Evolutionary conservation across 306 rosid species (phyloP).

Genomic region (Gillenia trifoliata): DNA sequence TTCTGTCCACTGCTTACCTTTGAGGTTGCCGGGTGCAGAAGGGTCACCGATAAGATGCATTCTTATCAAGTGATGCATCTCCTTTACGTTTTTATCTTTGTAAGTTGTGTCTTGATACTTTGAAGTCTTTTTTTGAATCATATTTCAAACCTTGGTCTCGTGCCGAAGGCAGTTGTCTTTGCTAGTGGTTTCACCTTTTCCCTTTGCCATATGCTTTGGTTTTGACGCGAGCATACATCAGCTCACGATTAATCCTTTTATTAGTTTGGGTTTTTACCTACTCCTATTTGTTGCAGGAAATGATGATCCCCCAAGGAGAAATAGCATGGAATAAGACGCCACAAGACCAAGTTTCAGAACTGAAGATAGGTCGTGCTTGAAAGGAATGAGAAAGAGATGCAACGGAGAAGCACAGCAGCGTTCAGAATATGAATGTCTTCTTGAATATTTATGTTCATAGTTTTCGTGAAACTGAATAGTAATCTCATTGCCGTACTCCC

Average conservation of each 20-base stretch:
- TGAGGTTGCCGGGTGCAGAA: slow-evolving; percentile 85
- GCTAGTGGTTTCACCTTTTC: background rate
- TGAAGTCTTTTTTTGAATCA: background rate
- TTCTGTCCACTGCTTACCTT: slow-evolving; percentile 74
- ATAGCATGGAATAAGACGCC: background rate
- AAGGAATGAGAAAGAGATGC: background rate
- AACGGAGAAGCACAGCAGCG: background rate
- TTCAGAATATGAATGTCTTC: background rate
- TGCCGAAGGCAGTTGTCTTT: background rate
- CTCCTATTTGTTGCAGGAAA: slow-evolving; percentile 15
- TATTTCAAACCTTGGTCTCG: background rate
- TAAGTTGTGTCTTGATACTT: background rate
- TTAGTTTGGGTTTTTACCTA: background rate
- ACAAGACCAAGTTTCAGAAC: background rate
- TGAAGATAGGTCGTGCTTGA: background rate
- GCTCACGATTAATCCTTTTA: background rate
- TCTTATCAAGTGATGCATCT: slow-evolving; percentile 47
- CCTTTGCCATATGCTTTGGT: background rate
- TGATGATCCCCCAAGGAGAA: background rate
- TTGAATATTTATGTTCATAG: background rate
- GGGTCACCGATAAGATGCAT: slow-evolving; percentile 94
- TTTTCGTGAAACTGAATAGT: background rate
- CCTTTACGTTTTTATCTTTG: background rate
- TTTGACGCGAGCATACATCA: background rate
- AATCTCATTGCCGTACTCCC: background rate